Evolutionary conservation across 805 yeast species (phyloP).

Genomic region (Hanseniaspora valbyensis): DNA sequence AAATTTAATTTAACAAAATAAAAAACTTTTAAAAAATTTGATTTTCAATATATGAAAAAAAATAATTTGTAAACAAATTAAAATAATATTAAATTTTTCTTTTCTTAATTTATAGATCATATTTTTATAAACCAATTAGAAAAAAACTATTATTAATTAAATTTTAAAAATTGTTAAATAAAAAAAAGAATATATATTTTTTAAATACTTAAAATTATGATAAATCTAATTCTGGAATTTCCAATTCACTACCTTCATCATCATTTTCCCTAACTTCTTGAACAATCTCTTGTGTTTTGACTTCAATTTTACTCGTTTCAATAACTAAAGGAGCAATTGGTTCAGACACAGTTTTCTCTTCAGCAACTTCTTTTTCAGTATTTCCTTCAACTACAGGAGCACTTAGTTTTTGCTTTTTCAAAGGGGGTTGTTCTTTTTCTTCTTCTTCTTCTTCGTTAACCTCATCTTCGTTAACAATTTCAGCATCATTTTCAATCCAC

Average conservation of each 20-base stretch:
- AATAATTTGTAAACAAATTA: neutral
- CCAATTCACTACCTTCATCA: conserved; percentile 26
- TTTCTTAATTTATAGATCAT: too few relatives aligned
- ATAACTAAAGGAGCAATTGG: conserved; percentile 6
- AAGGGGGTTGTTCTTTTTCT: conserved; percentile 12
- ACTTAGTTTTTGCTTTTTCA: conserved; percentile 2
- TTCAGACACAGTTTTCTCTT: neutral
- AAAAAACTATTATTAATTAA: neutral
- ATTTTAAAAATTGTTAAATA: neutral
- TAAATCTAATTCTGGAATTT: conserved; percentile 25
- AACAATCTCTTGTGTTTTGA: neutral
- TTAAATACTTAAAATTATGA: neutral
- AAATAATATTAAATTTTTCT: neutral
- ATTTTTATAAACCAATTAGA: neutral
- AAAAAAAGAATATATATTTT: too few relatives aligned
- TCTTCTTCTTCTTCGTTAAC: conserved; percentile 14
- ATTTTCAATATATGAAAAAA: too few relatives aligned
- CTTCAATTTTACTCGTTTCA: neutral
- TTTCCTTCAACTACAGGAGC: conserved; percentile 8
- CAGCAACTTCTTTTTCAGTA: conserved; percentile 14
- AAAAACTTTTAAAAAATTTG: neutral
- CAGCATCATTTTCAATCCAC: conserved; percentile 15
- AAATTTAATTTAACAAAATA: neutral
- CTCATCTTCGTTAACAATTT: conserved; percentile 2
- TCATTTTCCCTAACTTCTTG: conserved; percentile 15